Base-by-base conservation (phyloP, 352 stramenopile species). In the Globisporangium radiosum region DNA sequence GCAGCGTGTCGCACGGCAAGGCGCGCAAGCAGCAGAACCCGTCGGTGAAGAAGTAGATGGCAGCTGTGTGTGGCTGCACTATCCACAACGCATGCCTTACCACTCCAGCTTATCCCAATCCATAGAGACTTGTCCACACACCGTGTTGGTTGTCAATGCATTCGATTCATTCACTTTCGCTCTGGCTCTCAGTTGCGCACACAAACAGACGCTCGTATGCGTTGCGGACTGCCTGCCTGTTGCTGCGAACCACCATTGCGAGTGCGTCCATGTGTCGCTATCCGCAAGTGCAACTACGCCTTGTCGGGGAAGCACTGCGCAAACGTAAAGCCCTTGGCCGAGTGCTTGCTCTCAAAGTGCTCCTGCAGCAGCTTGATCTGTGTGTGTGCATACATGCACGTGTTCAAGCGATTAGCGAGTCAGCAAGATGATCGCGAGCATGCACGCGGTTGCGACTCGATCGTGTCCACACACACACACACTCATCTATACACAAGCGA, bases 261-360 rank as follows among this genome's bases (percentile, higher is more conserved):
- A 9, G 13, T 42, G 13, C 10, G 6, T 14, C 44, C 15, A 3
- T 52, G 42, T 10, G n/a, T 19, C n/a, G 13, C 19, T 15, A 33
- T 37, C 37, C 10, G 13, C 40, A 33, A 25, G 15, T 8, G 5
- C 38, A 4, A 11, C 13, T 52, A 57, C 50, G 57, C 42, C 37
- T 52, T 56, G 52, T 66, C 55, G 4, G 53, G 56, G 57, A 64
- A 63, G 56, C 50, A 63, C 51, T 64, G 56, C 55, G 75, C 72
- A n/a, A 94, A 74, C 9, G 80, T 81, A 47, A 91, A 83, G 58
- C 81, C 78, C 71, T 91, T 91, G 37, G 59, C 43, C 54, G 67
- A 57, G 69, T 94, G 84, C 66, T 94, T 94, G 78, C 81, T 92
- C 59, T 85, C 54, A 57, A 74, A 94, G 67, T 94, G 84, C 65